Evolutionary conservation across 768 basidiomycete genomes (phyloP), one percentile per base, ranked within the genome.

Genomic region (Amanita pseudoporphyria): DNA sequence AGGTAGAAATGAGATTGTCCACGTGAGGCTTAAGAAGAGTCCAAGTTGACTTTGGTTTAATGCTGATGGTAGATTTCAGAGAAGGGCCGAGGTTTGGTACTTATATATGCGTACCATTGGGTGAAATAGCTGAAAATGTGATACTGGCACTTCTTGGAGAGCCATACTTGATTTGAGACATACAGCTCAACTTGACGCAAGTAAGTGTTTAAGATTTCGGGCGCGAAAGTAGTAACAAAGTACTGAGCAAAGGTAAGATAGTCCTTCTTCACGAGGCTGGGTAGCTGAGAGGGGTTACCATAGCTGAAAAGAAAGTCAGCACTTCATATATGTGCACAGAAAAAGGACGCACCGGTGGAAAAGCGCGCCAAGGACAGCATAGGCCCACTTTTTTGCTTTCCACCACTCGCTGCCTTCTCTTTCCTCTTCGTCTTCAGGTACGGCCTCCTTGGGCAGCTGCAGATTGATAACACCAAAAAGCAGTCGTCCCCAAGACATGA

Each of bases 31-130:
- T 92, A 60, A 95, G 76, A 32, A 88, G 73, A 3, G 72, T 67
- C 90, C 91, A 94, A 4, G 89, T 95, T n/a, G 87, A 78, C 60
- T 89, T 91, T 12, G 92, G 92, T 67, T 94, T 94, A 57, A 95
- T 79, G 57, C 91, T 94, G 45, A 6, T 44, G 28, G 49, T 26
- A 37, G 6, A 30, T 51, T 30, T 30, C 9, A 10, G 16, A 26
- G 4, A 31, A 28, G 41, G 5, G 33, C 18, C n/a, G 37, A 21
- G 14, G 13, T 26, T 22, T 12, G 2, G 13, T 18, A 38, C 14
- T 9, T 35, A 26, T 35, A 51, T 52, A 30, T 19, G 62, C 79
- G 10, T 56, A 90, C 91, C 92, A 94, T 60, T 91, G 87, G 6
- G 82, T 86, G 59, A 94, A 82, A 71, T 91, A 94, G 46, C 77